Conservation (phyloP, 2,329 filamentous ascomycete genomes). For the Diatrype stigma region DNA sequence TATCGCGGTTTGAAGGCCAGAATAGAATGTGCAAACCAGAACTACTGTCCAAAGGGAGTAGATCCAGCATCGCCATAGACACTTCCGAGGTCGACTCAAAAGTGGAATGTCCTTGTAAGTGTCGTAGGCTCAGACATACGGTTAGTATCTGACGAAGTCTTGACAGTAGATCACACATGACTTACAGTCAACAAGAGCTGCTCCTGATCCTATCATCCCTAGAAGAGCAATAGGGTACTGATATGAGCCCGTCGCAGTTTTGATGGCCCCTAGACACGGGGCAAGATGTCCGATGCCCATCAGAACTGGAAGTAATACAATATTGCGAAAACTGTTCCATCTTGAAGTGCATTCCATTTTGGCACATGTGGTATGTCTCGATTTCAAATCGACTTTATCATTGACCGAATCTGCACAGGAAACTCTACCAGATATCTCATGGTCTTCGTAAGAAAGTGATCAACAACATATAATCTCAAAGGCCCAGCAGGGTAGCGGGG, state of each 20-base stretch:
- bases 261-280: background rate
- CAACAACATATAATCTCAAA: no score
- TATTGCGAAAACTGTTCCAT: background rate
- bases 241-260: background rate
- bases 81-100: background rate
- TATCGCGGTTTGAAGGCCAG: background rate
- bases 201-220: background rate
- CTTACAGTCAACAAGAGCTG: background rate
- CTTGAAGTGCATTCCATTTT: background rate
- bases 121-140: background rate
- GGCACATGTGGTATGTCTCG: background rate
- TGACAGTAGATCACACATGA: background rate
- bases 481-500: no score
- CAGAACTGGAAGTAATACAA: background rate
- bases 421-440: no score
- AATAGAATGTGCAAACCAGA: background rate
- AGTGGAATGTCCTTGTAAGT: background rate
- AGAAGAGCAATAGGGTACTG: background rate
- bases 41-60: background rate
- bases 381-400: no score
- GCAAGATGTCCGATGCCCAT: background rate
- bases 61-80: background rate
- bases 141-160: background rate
- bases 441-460: no score
- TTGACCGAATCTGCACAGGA: no score